Conservation (phyloP, 2,329 filamentous ascomycete genomes). For the Ceratocystis cacaofunesta region DNA sequence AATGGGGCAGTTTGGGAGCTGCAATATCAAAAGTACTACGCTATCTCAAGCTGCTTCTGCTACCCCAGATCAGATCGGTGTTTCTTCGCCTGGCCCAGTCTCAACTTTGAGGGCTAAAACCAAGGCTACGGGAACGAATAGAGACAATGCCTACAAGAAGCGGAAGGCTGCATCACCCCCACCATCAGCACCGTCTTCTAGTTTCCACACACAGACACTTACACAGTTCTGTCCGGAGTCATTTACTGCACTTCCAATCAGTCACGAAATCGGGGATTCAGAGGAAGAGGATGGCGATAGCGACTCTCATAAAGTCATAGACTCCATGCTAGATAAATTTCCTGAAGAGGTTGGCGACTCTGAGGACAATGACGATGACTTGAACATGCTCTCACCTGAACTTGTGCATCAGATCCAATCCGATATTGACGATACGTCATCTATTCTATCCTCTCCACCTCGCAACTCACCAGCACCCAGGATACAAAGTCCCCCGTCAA, state of each 20-base stretch:
- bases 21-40: constrained; percentile 14
- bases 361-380: constrained; percentile 3
- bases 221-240: constrained; percentile 26
- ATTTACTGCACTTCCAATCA: background rate
- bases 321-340: too few species aligned
- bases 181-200: constrained; percentile 18
- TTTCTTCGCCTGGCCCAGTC: background rate
- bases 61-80: background rate
- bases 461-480: background rate
- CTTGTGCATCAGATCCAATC: constrained; percentile 17
- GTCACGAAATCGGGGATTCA: constrained; percentile 25
- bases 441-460: background rate
- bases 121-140: constrained; percentile 21
- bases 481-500: background rate
- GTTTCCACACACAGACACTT: constrained; percentile 30
- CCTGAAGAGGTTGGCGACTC: background rate
- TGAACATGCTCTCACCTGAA: background rate
- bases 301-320: background rate
- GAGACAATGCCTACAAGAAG: constrained; percentile 21
- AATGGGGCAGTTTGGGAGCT: constrained; percentile 14
- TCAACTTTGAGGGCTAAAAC: background rate
- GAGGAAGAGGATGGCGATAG: constrained; percentile 25
- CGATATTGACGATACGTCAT: background rate
- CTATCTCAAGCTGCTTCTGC: background rate
- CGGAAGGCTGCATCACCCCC: background rate